Base-by-base conservation (phyloP, 2,329 filamentous ascomycete species). In the Paraphaeosphaeria sporulosa region DNA sequence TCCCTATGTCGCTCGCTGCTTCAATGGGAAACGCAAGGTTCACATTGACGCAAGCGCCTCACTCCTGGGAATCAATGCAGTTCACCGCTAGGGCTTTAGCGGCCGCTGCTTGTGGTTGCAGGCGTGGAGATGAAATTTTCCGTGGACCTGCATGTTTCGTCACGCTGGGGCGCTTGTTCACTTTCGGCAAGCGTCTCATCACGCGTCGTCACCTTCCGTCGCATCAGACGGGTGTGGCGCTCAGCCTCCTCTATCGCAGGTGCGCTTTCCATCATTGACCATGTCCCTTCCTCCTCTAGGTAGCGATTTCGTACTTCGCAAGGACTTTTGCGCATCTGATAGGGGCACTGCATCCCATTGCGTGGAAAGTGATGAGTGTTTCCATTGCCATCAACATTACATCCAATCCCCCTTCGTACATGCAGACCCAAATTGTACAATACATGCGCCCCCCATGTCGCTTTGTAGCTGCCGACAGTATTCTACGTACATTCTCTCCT, bases 91-190 rank as follows among this genome's bases (percentile, higher is more conserved):
- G 44, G 23, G 12, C 19, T 46, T 3, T 34, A 34, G 40, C 51
- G n/a, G 17, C 51, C 25, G 27, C 44, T 53, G 51, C 40, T 46
- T 54, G 40, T 23, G 15, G 38, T 34, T 44, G 21, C 40, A 44
- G 13, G n/a, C 47, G 30, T 50, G 47, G 44, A 47, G 15, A 23
- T n/a, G 30, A 4, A 52, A 30, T 43, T 42, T 52, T 43, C 34
- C 34, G 38, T 34, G 10, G n/a, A 21, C 40, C 40, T 54, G 38
- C n/a, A 27, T 46, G 51, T 54, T 46, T 54, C 51, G 36, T n/a
- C 38, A 34, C 46, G 51, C 51, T 54, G 51, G 51, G 38, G 40
- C 51, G 12, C 51, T 44, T 54, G 40, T 17, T 23, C 40, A 9
- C 8, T 5, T 34, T 54, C 27, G 40, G 25, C 27, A 54, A 54